Base-by-base conservation (phyloP, 352 stramenopile species). In the Phytophthora sp. region DNA sequence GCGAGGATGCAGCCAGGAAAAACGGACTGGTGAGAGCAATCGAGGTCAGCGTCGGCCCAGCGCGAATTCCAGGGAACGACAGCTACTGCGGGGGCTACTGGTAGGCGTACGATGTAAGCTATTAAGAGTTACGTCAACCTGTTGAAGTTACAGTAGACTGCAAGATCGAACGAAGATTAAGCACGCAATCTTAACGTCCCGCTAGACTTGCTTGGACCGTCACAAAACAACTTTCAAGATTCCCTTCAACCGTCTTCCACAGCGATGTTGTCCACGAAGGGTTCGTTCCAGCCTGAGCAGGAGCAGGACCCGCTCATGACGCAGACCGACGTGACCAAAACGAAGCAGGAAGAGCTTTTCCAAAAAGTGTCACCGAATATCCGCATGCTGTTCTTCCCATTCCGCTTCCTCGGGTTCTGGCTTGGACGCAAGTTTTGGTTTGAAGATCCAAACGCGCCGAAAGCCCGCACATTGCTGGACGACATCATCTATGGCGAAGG, bases 1-100 rank as follows among this genome's bases (percentile, higher is more conserved):
- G 62, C 9, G 48, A 37, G 20, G 69, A 74, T 10, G 42, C 61
- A 23, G 68, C 74, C 10, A 46, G 24, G 28, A 72, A 76, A 31
- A 84, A 87, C 37, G 52, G 66, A 23, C 21, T 62, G 27, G 57
- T 88, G 54, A 79, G 73, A 61, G 54, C 57, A 17, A 78, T 90
- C 26, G 54, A 74, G 13, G 77, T 88, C 55, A 31, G 46, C 4
- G 77, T 88, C 5, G 78, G 81, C 0, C 78, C 81, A 0, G 78
- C 78, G 18, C 54, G 48, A 5, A 79, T 73, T 38, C 31, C 51
- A 1, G 54, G 49, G 23, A 76, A 77, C 50, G 52, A 50, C 5
- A 59, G 58, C 26, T 88, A 90, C 75, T 82, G 74, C 48, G 78
- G 74, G 28, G 81, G 81, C 9, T 82, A 84, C 46, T 88, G 78